Evolutionary conservation across 768 basidiomycete genomes (phyloP).

Genomic region (Xerocomus brunneocitrinus): DNA sequence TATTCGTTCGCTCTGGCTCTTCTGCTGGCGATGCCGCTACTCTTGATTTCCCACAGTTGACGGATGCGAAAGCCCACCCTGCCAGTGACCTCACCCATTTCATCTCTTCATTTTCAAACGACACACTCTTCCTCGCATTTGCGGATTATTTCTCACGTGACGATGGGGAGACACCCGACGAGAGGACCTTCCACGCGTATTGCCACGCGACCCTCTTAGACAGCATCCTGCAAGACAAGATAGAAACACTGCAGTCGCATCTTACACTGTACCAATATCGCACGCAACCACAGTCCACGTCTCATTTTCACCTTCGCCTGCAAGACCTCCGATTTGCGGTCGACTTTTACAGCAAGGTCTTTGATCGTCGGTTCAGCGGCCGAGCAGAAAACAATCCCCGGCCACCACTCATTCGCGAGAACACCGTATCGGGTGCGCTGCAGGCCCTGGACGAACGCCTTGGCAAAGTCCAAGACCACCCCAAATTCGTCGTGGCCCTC

Average conservation of each 20-base stretch:
- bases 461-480: conserved; percentile 34
- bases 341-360: conserved; percentile 75
- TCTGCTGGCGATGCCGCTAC: conserved; percentile 81
- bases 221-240: conserved; percentile 88
- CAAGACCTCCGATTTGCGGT: conserved; percentile 72
- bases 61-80: conserved; percentile 60
- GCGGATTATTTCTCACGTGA: conserved; percentile 72
- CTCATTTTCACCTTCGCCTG: conserved; percentile 61
- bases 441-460: conserved; percentile 59
- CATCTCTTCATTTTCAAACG: conserved; percentile 83
- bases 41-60: conserved; percentile 78
- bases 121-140: conserved; percentile 73
- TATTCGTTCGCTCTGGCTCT: conserved; percentile 84
- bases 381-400: conserved; percentile 60
- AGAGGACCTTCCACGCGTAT: conserved; percentile 62
- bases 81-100: conserved; percentile 78
- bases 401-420: conserved; percentile 67
- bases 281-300: conserved; percentile 50
- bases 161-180: conserved; percentile 53
- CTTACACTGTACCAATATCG: conserved; percentile 68
- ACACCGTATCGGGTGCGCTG: conserved; percentile 61
- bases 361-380: conserved; percentile 71
- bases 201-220: conserved; percentile 78
- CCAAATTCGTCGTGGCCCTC: conserved; percentile 32
- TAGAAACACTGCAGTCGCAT: conserved; percentile 70